Base-by-base conservation (phyloP, 192 early-diverging fungal species). In the Coemansia sp. region DNA sequence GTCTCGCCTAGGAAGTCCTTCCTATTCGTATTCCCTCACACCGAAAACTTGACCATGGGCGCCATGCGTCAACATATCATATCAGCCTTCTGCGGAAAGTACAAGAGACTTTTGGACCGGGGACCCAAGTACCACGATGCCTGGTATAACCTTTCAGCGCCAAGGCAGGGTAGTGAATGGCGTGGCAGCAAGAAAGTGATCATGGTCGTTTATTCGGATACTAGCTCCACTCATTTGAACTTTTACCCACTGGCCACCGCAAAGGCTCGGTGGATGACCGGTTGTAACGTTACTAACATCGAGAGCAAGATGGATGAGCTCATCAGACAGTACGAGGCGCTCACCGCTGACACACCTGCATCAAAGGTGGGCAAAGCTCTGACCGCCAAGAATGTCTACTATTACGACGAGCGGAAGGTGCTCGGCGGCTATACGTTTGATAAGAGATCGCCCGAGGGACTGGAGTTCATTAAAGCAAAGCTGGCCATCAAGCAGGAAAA, bases 391-490 rank as follows among this genome's bases (percentile, higher is more conserved):
- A 60, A 60, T 16, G 36, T 60, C 1, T 36, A 60, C 16, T 60
- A 60, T 8, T 60, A 34, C 31, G 33, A 60, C 57, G 29, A 31
- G 1, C 57, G 31, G 34, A 60, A 60, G 31, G 16, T 34, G 20
- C 49, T 22, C 16, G 57, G 31, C 16, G 31, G 31, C 13, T 34
- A 60, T 18, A 18, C 15, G 16, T 60, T 60, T 34, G 57, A 60
- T 16, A 60, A 60, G 57, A 31, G 57, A 16, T 60, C 57, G 15
- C 31, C 29, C 10, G 61, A 63, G 20, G 61, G 61, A 22, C 18
- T n/a, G 38, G 61, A 33, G 38, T 24, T 42, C 24, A 63, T 63
- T 20, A 10, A 38, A 3, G 61, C 61, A 3, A 38, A 42, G 40
- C 36, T 24, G 29, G 61, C 18, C n/a, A 8, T 18, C 2, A 63